These are phyloP conservation scores for Globisporangium parvum DNA, from an alignment of 352 stramenopile genomes.

Conservation along the genomic window DNA sequence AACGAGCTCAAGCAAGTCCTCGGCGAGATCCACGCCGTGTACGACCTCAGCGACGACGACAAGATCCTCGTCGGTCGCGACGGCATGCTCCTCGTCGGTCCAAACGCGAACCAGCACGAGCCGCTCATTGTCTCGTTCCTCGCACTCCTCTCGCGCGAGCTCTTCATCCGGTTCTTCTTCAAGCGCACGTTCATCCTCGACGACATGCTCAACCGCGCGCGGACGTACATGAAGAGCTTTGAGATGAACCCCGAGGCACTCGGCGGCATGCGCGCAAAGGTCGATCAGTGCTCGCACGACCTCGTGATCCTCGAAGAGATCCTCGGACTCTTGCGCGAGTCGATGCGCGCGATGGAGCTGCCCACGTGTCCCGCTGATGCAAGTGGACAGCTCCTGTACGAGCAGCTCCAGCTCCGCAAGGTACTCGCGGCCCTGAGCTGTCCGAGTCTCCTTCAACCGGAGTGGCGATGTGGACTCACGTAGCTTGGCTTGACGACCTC, in stretches of 20 bases:
- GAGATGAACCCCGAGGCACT: conserved; percentile 90
- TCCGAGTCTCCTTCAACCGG: no score
- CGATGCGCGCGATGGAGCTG: conserved; percentile 89
- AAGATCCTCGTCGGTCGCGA: conserved; percentile 93
- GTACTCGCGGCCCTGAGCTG: no score
- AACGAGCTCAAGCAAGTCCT: conserved; percentile 96
- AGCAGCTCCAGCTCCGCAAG: conserved; percentile 89
- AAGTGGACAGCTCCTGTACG: conserved; percentile 86
- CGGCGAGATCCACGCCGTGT: conserved; percentile 92
- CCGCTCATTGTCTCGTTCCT: conserved; percentile 92
- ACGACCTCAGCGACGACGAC: conserved; percentile 95
- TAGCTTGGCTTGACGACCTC: no score
- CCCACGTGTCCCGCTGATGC: conserved; percentile 87
- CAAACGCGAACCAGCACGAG: conserved; percentile 91
- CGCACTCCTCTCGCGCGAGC: conserved; percentile 89
- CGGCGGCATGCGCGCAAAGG: conserved; percentile 81
- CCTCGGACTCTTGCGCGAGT: conserved; percentile 92
- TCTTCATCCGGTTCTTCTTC: conserved; percentile 93
- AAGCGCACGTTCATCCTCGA: conserved; percentile 95
- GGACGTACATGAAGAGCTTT: conserved; percentile 89
- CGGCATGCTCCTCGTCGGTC: conserved; percentile 90
- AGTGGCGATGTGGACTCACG: conserved; percentile 11
- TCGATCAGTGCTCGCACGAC: conserved; percentile 91
- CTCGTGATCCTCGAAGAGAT: conserved; percentile 96
- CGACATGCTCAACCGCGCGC: conserved; percentile 92